Evolutionary conservation across 2,329 filamentous ascomycete species (phyloP).

Genomic region (Torrubiella hemipterigena): DNA sequence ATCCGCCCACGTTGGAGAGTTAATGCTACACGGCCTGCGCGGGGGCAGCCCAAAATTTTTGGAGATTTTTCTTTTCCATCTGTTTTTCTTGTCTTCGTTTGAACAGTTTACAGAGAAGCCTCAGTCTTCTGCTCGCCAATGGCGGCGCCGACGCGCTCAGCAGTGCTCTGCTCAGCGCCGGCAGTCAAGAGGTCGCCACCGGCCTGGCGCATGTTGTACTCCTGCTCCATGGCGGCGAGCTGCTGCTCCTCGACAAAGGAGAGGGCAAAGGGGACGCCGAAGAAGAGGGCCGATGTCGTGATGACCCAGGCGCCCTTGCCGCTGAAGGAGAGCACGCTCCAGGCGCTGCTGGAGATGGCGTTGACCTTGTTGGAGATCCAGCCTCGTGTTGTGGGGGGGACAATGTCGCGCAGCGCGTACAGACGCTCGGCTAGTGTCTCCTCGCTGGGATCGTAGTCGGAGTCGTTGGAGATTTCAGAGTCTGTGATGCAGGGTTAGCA

Average conservation of each 20-base stretch:
- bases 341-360: constrained; percentile 36
- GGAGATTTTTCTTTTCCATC: too few relatives aligned
- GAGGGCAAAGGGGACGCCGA: constrained; percentile 87
- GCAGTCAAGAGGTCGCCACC: constrained; percentile 59
- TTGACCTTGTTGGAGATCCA: constrained; percentile 50
- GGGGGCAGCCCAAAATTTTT: too few relatives aligned
- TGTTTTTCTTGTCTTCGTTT: too few relatives aligned
- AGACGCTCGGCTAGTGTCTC: constrained; percentile 58
- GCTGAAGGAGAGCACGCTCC: constrained; percentile 53
- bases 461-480: constrained; percentile 75
- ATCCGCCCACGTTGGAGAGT: too few relatives aligned
- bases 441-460: constrained; percentile 48
- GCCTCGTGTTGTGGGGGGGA: constrained; percentile 60
- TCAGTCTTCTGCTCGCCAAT: constrained; percentile 34
- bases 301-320: constrained; percentile 88
- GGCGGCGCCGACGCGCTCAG: constrained; percentile 35
- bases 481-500: constrained; percentile 32
- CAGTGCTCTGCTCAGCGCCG: constrained; percentile 30
- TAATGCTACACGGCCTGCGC: too few relatives aligned
- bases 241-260: constrained; percentile 95
- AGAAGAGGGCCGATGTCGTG: constrained; percentile 74
- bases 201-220: constrained; percentile 90
- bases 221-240: constrained; percentile 93
- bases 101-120: constrained; percentile 39
- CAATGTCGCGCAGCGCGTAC: constrained; percentile 61